Conservation (phyloP, 805 yeast species). For the Priceomyces fermenticarens region DNA sequence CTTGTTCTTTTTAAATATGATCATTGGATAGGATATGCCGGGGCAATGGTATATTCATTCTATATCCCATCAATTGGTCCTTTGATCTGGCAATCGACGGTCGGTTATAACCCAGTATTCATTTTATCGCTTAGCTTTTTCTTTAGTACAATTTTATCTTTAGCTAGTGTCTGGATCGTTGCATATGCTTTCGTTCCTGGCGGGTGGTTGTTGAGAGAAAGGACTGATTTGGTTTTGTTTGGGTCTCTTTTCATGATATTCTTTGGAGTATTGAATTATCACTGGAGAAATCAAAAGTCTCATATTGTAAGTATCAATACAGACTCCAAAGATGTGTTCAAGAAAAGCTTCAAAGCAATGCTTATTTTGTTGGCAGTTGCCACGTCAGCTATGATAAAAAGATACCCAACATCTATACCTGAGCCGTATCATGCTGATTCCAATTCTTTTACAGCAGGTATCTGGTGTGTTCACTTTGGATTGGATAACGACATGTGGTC, state of each 20-base stretch:
- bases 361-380: constrained; percentile 50
- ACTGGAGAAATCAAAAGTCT: constrained; percentile 21
- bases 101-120: constrained; percentile 54
- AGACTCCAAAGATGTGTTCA: constrained; percentile 14
- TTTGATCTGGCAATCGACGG: constrained; percentile 53
- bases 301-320: constrained; percentile 18
- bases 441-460: constrained; percentile 84
- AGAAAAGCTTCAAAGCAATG: constrained; percentile 27
- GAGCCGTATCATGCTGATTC: constrained; percentile 51
- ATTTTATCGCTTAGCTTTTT: constrained; percentile 50
- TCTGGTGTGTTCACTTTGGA: constrained; percentile 98
- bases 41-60: constrained; percentile 60
- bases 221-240: constrained; percentile 73
- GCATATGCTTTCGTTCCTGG: constrained; percentile 98
- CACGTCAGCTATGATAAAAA: constrained; percentile 55
- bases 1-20: constrained; percentile 45
- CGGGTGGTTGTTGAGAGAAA: constrained; percentile 82
- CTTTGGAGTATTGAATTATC: constrained; percentile 47
- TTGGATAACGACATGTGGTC: constrained; percentile 99
- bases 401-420: constrained; percentile 61
- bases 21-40: constrained; percentile 74
- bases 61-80: constrained; percentile 66
- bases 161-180: constrained; percentile 94
- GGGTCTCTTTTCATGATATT: constrained; percentile 52
- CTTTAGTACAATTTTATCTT: constrained; percentile 50